These are phyloP conservation scores for Entomortierella beljakovae DNA, from an alignment of 192 early-diverging fungal species.

Conservation along the genomic window DNA sequence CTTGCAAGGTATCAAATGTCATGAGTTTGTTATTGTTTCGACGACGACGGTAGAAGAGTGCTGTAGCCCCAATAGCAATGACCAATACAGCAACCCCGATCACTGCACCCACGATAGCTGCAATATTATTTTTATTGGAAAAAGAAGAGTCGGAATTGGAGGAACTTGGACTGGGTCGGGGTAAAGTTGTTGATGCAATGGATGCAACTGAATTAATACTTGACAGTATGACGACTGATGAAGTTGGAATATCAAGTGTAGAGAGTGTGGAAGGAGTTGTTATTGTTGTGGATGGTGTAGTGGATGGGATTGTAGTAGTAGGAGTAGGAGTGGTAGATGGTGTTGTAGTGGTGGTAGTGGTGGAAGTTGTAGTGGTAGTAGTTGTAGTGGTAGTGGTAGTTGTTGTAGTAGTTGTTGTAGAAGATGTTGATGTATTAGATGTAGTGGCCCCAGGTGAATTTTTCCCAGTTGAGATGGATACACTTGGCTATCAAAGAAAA, in stretches of 20 bases:
- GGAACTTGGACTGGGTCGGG: neutral
- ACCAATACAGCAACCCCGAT: conserved; percentile 20
- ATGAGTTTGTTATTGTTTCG: conserved; percentile 15
- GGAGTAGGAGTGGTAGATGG: neutral
- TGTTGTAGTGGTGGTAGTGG: neutral
- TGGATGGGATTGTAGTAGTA: neutral
- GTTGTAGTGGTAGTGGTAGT: conserved; percentile 5
- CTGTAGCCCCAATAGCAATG: conserved; percentile 20
- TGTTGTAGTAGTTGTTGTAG: neutral
- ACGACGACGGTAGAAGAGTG: conserved; percentile 32
- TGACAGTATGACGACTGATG: too few species aligned
- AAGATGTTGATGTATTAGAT: neutral
- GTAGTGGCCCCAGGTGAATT: neutral
- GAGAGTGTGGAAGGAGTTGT: too few species aligned
- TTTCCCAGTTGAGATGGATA: neutral
- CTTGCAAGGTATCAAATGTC: conserved; percentile 27
- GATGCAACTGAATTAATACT: neutral
- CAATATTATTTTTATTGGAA: conserved; percentile 11
- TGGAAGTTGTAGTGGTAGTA: neutral
- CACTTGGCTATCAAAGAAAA: too few species aligned
- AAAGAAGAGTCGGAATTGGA: conserved; percentile 14
- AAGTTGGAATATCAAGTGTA: too few species aligned
- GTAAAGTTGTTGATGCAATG: neutral
- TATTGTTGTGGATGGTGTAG: neutral
- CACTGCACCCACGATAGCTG: conserved; percentile 34